phyloP scores from a whole-genome alignment of 306 rosid genomes.

The Arachis hypogaea region DNA sequence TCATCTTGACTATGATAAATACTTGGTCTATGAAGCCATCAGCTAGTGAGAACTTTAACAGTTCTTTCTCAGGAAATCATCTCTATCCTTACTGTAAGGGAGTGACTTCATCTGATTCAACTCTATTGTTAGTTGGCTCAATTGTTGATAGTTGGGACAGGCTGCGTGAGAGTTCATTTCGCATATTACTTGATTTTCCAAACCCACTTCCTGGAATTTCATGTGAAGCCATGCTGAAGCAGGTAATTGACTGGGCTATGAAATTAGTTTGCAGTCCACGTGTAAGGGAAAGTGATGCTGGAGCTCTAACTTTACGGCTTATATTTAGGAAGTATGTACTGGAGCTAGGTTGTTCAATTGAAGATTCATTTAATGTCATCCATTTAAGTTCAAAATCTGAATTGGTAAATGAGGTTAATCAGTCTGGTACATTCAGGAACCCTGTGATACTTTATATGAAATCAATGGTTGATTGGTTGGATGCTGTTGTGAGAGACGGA shows the following conservation, averaged over 20 bases:
- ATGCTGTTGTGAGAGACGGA: slow-evolving; percentile 66
- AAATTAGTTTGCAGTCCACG: slow-evolving; percentile 94
- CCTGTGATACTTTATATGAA: slow-evolving; percentile 72
- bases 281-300: slow-evolving; percentile 99
- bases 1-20: slow-evolving; percentile 76
- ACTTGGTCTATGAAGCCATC: slow-evolving; percentile 78
- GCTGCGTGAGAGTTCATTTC: slow-evolving; percentile 83
- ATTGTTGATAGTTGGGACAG: slow-evolving; percentile 98
- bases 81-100: slow-evolving; percentile 81
- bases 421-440: slow-evolving; percentile 41
- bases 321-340: slow-evolving; percentile 86
- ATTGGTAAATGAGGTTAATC: slow-evolving; percentile 46
- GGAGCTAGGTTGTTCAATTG: slow-evolving; percentile 79
- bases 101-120: slow-evolving; percentile 73
- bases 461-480: slow-evolving; percentile 91
- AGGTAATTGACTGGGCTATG: slow-evolving; percentile 75
- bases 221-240: slow-evolving; percentile 60
- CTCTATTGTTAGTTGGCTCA: slow-evolving; percentile 86
- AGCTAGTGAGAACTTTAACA: slow-evolving; percentile 43
- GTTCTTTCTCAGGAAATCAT: slow-evolving; percentile 44
- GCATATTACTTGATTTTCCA: slow-evolving; percentile 87
- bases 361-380: slow-evolving; percentile 54
- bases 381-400: slow-evolving; percentile 50
- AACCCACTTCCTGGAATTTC: slow-evolving; percentile 96
- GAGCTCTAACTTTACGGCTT: slow-evolving; percentile 84